Evolutionary conservation across 75 land plant species (phyloP).

Genomic region (Larix kaempferi): DNA sequence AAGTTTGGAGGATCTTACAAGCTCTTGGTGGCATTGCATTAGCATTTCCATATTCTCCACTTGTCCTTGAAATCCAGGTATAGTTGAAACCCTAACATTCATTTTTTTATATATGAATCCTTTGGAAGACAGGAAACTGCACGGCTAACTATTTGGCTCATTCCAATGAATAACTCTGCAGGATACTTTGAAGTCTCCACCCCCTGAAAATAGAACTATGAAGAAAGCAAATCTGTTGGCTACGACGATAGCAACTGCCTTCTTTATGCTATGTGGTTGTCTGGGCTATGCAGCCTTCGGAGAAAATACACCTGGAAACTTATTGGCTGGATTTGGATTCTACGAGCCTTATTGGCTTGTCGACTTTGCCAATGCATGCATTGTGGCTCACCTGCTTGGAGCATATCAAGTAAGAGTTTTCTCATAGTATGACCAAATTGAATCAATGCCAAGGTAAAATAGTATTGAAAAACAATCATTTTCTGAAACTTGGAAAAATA

Average conservation of each 20-base stretch:
- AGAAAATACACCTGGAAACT: conserved; percentile 61
- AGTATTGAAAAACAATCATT: too few species aligned
- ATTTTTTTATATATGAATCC: neutral
- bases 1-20: conserved; percentile 23
- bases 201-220: conserved; percentile 67
- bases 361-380: conserved; percentile 76
- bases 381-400: conserved; percentile 69
- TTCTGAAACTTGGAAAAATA: too few species aligned
- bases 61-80: conserved; percentile 42
- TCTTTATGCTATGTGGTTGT: conserved; percentile 68
- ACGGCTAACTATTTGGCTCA: too few species aligned
- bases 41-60: conserved; percentile 32
- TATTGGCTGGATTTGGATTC: conserved; percentile 72
- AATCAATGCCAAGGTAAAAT: too few species aligned
- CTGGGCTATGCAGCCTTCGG: conserved; percentile 91
- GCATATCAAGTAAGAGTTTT: conserved; percentile 57
- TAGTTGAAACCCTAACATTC: neutral
- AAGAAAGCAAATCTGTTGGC: conserved; percentile 59
- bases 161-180: conserved; percentile 13
- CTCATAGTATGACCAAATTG: too few species aligned
- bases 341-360: conserved; percentile 71
- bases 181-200: conserved; percentile 71
- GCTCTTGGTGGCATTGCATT: conserved; percentile 41
- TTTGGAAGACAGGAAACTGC: neutral
- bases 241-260: conserved; percentile 43